Conservation (phyloP, 768 basidiomycete species). For the Sporobolomyces roseus region DNA sequence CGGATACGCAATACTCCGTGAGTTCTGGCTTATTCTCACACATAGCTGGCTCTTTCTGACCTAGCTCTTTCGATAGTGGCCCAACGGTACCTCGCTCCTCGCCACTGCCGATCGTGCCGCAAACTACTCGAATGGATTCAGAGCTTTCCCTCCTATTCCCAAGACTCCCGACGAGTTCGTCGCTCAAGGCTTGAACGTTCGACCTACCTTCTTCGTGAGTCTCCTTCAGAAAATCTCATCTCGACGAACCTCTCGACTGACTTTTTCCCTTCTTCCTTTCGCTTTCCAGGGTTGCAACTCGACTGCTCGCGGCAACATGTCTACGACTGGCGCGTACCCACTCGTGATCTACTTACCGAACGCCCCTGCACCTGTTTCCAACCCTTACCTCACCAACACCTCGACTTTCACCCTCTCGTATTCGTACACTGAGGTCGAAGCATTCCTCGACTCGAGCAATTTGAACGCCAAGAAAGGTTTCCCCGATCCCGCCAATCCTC, state of each 20-base stretch:
- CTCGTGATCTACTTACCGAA: constrained; percentile 72
- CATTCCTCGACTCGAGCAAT: constrained; percentile 64
- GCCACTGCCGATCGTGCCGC: constrained; percentile 53
- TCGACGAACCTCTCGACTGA: neutral
- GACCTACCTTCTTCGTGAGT: constrained; percentile 71
- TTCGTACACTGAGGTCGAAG: constrained; percentile 55
- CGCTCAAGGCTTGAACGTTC: constrained; percentile 60
- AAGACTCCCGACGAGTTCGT: constrained; percentile 55
- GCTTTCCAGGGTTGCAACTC: constrained; percentile 6
- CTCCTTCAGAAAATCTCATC: neutral
- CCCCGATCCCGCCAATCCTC: constrained; percentile 54
- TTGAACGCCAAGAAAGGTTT: constrained; percentile 61
- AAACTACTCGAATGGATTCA: constrained; percentile 39
- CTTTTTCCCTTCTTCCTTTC: neutral
- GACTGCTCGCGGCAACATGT: constrained; percentile 9
- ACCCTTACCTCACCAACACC: constrained; percentile 44
- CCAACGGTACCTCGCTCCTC: constrained; percentile 62
- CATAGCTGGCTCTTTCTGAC: neutral
- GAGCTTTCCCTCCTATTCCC: constrained; percentile 39
- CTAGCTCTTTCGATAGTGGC: constrained; percentile 53
- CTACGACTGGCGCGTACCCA: constrained; percentile 54
- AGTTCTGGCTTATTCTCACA: neutral
- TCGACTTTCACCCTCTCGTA: constrained; percentile 51
- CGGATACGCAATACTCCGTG: constrained; percentile 50
- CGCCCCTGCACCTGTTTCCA: constrained; percentile 52